A percentile compares a stretch with the other conserved stretches of the same genome.
These are phyloP conservation scores for Rusavskia elegans DNA, from an alignment of 495 filamentous ascomycete genomes.

Conservation along the genomic window DNA sequence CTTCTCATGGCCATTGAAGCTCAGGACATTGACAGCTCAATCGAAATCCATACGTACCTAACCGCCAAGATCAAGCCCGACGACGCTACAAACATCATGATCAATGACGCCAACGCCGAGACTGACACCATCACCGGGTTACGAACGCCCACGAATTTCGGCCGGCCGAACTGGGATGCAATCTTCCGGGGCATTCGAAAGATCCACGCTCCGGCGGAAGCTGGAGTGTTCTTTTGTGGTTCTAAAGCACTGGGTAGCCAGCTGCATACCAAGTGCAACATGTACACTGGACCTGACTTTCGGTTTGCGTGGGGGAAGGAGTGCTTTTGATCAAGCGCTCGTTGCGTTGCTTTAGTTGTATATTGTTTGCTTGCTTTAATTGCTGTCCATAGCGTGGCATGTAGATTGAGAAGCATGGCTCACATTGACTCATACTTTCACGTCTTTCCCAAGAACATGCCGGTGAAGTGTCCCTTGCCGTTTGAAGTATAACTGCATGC, in stretches of 20 bases:
- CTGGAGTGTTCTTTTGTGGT: conserved; percentile 69
- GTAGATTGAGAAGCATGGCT: too few species aligned
- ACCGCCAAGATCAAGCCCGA: conserved; percentile 65
- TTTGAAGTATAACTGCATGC: neutral
- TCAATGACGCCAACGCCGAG: conserved; percentile 66
- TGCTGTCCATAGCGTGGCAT: too few species aligned
- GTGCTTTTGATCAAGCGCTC: neutral
- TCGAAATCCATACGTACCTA: conserved; percentile 29
- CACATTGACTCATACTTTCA: too few species aligned
- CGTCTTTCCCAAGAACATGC: too few species aligned
- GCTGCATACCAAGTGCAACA: conserved; percentile 61
- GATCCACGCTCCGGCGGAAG: conserved; percentile 53
- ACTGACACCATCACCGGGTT: conserved; percentile 63
- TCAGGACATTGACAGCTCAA: conserved; percentile 53
- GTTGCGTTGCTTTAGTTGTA: too few species aligned
- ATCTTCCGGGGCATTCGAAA: conserved; percentile 61
- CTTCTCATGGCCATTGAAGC: conserved; percentile 67
- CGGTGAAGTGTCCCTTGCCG: too few species aligned
- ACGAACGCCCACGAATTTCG: conserved; percentile 61
- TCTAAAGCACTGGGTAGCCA: conserved; percentile 53
- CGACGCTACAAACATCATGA: conserved; percentile 71
- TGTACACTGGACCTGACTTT: conserved; percentile 40
- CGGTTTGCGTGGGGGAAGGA: conserved; percentile 3
- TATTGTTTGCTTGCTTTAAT: too few species aligned
- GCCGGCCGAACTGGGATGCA: conserved; percentile 67